Evolutionary conservation across 2,329 filamentous ascomycete genomes (phyloP).

Genomic region (Daldinia sp.): DNA sequence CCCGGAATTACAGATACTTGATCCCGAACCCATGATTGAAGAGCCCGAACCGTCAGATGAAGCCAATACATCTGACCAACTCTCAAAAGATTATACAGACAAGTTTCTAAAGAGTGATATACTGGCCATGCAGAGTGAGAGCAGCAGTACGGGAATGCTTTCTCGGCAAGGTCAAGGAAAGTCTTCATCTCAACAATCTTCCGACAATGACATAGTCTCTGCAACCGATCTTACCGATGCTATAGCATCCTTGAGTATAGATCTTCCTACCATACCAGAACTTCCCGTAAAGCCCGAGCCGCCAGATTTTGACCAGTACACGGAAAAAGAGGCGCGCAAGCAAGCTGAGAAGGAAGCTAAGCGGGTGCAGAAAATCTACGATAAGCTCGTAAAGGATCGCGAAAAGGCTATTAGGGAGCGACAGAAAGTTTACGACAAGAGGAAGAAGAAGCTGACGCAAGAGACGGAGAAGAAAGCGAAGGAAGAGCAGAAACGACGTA

Average conservation of each 20-base stretch:
- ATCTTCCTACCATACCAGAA: slow-evolving; percentile 60
- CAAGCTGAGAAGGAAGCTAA: slow-evolving; percentile 76
- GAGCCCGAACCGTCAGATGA: slow-evolving; percentile 31
- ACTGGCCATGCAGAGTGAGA: not conserved
- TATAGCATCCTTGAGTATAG: slow-evolving; percentile 43
- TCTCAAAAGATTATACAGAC: not conserved
- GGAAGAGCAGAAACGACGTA: slow-evolving; percentile 53
- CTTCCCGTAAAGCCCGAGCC: slow-evolving; percentile 66
- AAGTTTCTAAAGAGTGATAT: not conserved
- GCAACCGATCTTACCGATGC: slow-evolving; percentile 33
- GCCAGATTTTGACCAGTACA: slow-evolving; percentile 69
- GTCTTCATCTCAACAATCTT: not conserved
- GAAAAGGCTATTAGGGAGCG: slow-evolving; percentile 73
- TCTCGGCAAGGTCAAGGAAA: slow-evolving; percentile 15
- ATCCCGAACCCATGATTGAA: slow-evolving; percentile 47
- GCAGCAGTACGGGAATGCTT: slow-evolving; percentile 6
- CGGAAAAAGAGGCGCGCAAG: slow-evolving; percentile 74
- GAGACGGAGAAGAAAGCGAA: slow-evolving; percentile 58
- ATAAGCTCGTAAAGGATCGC: slow-evolving; percentile 74
- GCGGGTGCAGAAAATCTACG: slow-evolving; percentile 72
- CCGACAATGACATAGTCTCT: slow-evolving; percentile 19
- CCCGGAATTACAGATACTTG: slow-evolving; percentile 46
- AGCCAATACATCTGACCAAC: not conserved
- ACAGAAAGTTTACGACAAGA: slow-evolving; percentile 69
- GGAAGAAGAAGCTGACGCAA: slow-evolving; percentile 60